These are phyloP conservation scores for Phytophthora pseudosyringae DNA, from an alignment of 352 stramenopile genomes.

Conservation along the genomic window DNA sequence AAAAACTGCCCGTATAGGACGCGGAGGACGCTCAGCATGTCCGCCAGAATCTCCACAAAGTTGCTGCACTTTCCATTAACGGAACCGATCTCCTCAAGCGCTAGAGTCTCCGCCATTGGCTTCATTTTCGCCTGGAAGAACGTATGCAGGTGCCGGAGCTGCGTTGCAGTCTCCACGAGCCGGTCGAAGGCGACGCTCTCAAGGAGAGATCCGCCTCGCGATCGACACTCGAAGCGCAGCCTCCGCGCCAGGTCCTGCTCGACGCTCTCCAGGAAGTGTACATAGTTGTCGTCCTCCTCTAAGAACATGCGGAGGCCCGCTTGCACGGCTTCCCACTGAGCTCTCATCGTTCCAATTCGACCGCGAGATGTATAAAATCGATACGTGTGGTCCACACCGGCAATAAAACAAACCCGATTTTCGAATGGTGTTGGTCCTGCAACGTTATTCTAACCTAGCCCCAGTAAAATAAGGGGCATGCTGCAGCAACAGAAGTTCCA, in stretches of 20 bases:
- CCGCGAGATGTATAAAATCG: no score
- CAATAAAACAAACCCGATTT: no score
- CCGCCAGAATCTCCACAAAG: slow-evolving; percentile 33
- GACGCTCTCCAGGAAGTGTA: slow-evolving; percentile 32
- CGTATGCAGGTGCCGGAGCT: slow-evolving; percentile 31
- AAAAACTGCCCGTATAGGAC: slow-evolving; percentile 36
- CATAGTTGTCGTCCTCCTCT: slow-evolving; percentile 37
- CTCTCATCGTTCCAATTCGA: slow-evolving; percentile 11
- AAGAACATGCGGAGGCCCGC: slow-evolving; percentile 32
- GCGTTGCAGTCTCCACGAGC: slow-evolving; percentile 30
- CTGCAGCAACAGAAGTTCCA: no score
- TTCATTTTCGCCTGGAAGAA: slow-evolving; percentile 43
- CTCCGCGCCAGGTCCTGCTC: slow-evolving; percentile 25
- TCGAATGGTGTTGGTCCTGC: no score
- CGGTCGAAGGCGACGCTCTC: slow-evolving; percentile 25
- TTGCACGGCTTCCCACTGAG: slow-evolving; percentile 33
- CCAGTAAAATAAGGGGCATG: no score
- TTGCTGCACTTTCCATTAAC: slow-evolving; percentile 20
- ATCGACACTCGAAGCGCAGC: slow-evolving; percentile 27
- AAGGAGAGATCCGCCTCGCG: slow-evolving; percentile 15
- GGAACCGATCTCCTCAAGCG: slow-evolving; percentile 8
- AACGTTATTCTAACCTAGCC: no score
- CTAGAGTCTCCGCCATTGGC: slow-evolving; percentile 1
- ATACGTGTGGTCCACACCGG: no score
- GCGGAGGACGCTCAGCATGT: slow-evolving; percentile 38